These are phyloP conservation scores for Xylaria sp. DNA, from an alignment of 2,329 filamentous ascomycete genomes.

Conservation along the genomic window DNA sequence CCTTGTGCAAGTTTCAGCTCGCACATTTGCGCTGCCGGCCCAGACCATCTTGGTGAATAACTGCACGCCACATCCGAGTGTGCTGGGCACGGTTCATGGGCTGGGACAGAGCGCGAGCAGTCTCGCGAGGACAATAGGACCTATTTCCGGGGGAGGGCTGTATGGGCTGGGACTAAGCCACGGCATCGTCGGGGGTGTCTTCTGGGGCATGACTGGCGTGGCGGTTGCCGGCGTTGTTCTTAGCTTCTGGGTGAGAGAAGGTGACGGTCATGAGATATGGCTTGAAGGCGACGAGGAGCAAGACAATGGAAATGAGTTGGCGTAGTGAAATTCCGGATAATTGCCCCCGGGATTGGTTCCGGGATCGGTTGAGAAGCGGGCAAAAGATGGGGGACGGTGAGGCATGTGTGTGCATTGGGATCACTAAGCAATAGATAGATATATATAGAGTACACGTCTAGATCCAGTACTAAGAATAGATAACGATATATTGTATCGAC, in stretches of 20 bases:
- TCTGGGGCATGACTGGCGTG: conserved; percentile 60
- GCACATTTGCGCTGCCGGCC: conserved; percentile 64
- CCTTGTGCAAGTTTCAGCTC: conserved; percentile 66
- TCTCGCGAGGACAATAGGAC: conserved; percentile 64
- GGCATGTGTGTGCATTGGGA: too few species aligned
- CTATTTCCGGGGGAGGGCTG: conserved; percentile 62
- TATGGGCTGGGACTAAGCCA: conserved; percentile 64
- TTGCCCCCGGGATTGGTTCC: not conserved
- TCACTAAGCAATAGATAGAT: too few species aligned
- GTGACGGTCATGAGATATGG: conserved; percentile 69
- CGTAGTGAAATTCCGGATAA: not conserved
- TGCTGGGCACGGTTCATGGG: conserved; percentile 55
- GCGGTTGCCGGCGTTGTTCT: conserved; percentile 55
- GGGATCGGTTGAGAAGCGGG: not conserved
- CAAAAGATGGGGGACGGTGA: too few species aligned
- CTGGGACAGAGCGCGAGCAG: conserved; percentile 64
- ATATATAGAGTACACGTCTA: too few species aligned
- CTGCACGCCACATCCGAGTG: conserved; percentile 54
- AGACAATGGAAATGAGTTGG: conserved; percentile 35
- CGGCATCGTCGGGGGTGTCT: conserved; percentile 63
- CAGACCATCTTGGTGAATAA: conserved; percentile 56
- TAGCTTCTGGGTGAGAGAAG: conserved; percentile 63
- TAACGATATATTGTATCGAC: too few species aligned
- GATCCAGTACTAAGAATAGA: too few species aligned
- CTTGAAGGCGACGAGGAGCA: conserved; percentile 67